Evolutionary conservation across 1,284 basidiomycete species (phyloP), one percentile per base, ranked within the genome.

Genomic region (Apiotrichum gracile): DNA sequence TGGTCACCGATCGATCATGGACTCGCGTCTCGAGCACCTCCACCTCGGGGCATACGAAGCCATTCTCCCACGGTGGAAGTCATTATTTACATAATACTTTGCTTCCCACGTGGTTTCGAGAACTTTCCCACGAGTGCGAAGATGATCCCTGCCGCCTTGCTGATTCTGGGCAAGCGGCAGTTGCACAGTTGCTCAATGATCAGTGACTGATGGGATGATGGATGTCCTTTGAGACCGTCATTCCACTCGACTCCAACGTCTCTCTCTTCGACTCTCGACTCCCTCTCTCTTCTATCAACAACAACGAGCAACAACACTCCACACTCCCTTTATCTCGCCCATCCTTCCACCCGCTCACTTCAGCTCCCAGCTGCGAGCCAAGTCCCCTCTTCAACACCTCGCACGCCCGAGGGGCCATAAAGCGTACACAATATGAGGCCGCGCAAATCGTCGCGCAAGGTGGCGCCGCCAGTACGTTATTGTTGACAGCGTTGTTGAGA

Each of bases 371-470:
- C 25, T 41, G 47, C 42, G 42, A 8, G 52, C 47, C 17, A 37
- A 35, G 33, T 38, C 29, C 16, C n/a, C 37, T 6, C 17, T 25
- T 14, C 38, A 14, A 14, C 38, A 34, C 24, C 19, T 35, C 25
- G 19, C 31, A 17, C 12, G 12, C 17, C 19, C 37, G 40, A 22
- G 26, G 39, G 39, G 39, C 39, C 26, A 7, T 16, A 8, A n/a
- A 25, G 10, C 43, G 31, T n/a, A 24, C 19, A n/a, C 45, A 58
- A 24, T 16, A 72, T 72, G 70, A 68, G 66, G 65, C 66, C 67
- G 50, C 66, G 65, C 54, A 71, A 66, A 55, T 58, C 65, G 22
- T 46, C 60, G 38, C 69, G 67, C 61, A 68, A 63, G 63, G 61
- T 62, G 31, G 44, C 48, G n/a, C 57, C 63, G 25, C 60, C 69